Conservation (phyloP, 805 yeast species). For the Wickerhamiella cacticola region DNA sequence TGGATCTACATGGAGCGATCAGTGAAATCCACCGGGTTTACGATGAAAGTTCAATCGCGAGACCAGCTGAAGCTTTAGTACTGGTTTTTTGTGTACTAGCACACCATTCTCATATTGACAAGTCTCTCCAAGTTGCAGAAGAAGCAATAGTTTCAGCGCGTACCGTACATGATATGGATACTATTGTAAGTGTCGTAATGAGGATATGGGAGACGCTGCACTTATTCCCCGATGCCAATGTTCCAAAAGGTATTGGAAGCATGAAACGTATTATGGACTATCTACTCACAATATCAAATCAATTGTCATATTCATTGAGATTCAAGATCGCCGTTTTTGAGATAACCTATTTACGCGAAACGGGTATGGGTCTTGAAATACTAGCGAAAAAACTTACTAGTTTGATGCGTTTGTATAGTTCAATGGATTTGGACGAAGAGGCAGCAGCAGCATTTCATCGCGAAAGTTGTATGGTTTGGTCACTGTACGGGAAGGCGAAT, state of each 20-base stretch:
- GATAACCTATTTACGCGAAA: not conserved
- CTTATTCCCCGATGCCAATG: not conserved
- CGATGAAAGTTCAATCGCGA: not conserved
- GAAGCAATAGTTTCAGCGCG: not conserved
- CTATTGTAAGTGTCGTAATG: not conserved
- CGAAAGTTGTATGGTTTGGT: slow-evolving; percentile 1
- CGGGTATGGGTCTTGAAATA: not conserved
- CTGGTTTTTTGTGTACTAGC: not conserved
- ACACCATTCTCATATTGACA: not conserved
- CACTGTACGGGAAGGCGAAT: not conserved
- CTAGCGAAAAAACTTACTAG: not conserved
- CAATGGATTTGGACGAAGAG: not conserved
- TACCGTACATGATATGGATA: not conserved
- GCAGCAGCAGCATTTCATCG: slow-evolving; percentile 4
- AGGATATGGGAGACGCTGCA: not conserved
- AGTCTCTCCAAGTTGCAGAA: not conserved
- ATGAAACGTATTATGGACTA: not conserved
- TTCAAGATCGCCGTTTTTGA: not conserved
- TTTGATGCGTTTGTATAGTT: not conserved
- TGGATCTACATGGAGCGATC: slow-evolving; percentile 2
- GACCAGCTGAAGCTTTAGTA: not conserved
- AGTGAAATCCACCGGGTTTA: not conserved
- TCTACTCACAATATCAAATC: not conserved
- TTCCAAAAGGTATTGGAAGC: not conserved
- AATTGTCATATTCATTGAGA: not conserved